These are phyloP conservation scores for Curvularia sp. DNA, from an alignment of 2,329 filamentous ascomycete genomes.

Conservation along the genomic window DNA sequence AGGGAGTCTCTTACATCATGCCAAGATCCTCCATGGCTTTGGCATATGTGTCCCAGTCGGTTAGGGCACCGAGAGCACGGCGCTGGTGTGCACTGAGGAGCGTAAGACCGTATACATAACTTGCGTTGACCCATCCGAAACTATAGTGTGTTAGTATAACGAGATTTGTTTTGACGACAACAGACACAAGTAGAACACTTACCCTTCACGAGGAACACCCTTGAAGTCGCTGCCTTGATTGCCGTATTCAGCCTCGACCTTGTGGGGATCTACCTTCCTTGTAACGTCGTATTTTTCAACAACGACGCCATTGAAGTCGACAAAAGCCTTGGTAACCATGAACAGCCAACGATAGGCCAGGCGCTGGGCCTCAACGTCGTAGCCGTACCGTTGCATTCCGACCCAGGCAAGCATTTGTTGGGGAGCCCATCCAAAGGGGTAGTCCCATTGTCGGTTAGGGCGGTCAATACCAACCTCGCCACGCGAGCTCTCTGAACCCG, in stretches of 20 bases:
- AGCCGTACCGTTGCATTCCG: slow-evolving; percentile 88
- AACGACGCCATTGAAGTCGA: slow-evolving; percentile 97
- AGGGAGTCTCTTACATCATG: slow-evolving; percentile 21
- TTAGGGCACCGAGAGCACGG: slow-evolving; percentile 85
- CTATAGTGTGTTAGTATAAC: slow-evolving; percentile 57
- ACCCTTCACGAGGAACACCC: slow-evolving; percentile 95
- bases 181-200: slow-evolving; percentile 54
- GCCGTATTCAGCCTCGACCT: slow-evolving; percentile 95
- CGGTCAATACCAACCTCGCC: slow-evolving; percentile 79
- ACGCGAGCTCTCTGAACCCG: slow-evolving; percentile 87
- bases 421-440: slow-evolving; percentile 96
- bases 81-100: slow-evolving; percentile 89
- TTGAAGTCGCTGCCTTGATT: slow-evolving; percentile 97
- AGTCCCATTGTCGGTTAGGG: slow-evolving; percentile 98
- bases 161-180: background rate
- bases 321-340: slow-evolving; percentile 98
- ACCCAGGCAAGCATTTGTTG: slow-evolving; percentile 99
- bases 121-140: slow-evolving; percentile 99
- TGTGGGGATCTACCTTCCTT: slow-evolving; percentile 84
- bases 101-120: slow-evolving; percentile 91
- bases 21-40: slow-evolving; percentile 63
- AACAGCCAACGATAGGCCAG: slow-evolving; percentile 96
- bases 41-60: slow-evolving; percentile 82
- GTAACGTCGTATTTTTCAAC: slow-evolving; percentile 99
- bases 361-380: slow-evolving; percentile 85